Evolutionary conservation across 1,139 yeast species (phyloP), one percentile per base, ranked within the genome.

Genomic region (Suhomyces anneliseae): DNA sequence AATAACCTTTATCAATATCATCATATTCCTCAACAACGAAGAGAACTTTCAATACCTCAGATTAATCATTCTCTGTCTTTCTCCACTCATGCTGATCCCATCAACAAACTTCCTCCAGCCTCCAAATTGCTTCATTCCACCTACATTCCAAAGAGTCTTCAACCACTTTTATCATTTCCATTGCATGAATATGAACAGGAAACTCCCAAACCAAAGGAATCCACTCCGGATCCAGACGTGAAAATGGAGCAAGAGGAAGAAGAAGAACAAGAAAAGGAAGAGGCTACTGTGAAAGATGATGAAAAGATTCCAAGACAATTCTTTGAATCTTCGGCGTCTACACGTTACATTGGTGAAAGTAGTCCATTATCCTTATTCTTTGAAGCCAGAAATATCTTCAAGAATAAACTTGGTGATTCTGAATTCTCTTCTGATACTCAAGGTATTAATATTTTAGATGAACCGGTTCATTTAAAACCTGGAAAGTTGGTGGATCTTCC

Each of bases 301-400:
- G 45, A 52, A 27, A 56, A 53, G 37, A 50, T 57, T 9, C 50
- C 58, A 4, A 50, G 59, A 12, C 53, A 62, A 27, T 49, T 64
- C 11, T 49, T 54, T 44, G 65, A 62, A 42, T 54, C 59, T 9
- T 55, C 57, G 6, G 59, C 64, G 9, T 56, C 60, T 3, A 57
- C 62, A n/a, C 45, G 64, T 29, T 64, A 61, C 46, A 58, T 64
- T 48, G 67, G 67, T 15, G 68, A 62, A 45, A 61, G 65, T n/a
- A 58, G 65, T 46, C 65, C 66, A 0, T 53, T 64, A 24, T 61
- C 65, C 6, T 50, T 63, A 8, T 52, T 64, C 26, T 60, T 59
- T 42, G 67, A 62, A 47, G 57, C 65, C 2, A 51, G 66, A 44
- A 61, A 57, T 38, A 57, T 62, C n/a, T 61, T 61, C 50, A 47